Percentiles rank a stretch among this genome's conserved stretches.
Conservation (phyloP, 1,284 basidiomycete species). For the Meira nashicola region DNA sequence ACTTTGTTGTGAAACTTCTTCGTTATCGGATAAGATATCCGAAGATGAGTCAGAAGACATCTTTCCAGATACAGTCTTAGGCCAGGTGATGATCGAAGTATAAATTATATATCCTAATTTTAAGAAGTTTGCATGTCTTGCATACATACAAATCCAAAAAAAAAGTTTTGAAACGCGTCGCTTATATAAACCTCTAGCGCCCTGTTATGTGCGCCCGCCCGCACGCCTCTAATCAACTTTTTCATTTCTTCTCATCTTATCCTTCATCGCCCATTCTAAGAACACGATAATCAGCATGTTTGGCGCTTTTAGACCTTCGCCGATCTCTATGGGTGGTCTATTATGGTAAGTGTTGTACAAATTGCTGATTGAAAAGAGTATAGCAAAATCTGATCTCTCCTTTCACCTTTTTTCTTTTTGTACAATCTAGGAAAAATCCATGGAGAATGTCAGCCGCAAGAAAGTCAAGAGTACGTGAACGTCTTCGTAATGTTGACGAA, state of each 20-base stretch:
- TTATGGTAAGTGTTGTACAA: constrained; percentile 62
- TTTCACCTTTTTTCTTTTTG: not conserved
- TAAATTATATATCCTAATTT: no score
- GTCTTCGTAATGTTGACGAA: constrained; percentile 84
- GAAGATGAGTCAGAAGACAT: constrained; percentile 1
- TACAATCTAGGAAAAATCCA: constrained; percentile 73
- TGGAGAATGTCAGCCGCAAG: constrained; percentile 86
- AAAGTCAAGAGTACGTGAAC: constrained; percentile 80
- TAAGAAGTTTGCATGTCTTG: no score
- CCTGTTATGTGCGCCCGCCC: not conserved
- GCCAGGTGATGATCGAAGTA: no score
- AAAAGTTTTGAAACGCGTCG: no score
- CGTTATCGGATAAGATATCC: not conserved
- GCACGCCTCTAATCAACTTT: not conserved
- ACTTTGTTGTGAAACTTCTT: not conserved
- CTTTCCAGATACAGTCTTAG: no score
- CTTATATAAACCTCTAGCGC: no score
- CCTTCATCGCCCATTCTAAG: not conserved
- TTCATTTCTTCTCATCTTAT: not conserved
- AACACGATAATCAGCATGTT: constrained; percentile 35
- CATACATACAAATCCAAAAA: no score
- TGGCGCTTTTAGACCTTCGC: constrained; percentile 64
- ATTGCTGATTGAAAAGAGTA: not conserved
- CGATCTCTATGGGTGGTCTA: constrained; percentile 66
- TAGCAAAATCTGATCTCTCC: constrained; percentile 11